These are phyloP conservation scores for Phytophthora boehmeriae DNA, from an alignment of 352 stramenopile species.

Conservation along the genomic window DNA sequence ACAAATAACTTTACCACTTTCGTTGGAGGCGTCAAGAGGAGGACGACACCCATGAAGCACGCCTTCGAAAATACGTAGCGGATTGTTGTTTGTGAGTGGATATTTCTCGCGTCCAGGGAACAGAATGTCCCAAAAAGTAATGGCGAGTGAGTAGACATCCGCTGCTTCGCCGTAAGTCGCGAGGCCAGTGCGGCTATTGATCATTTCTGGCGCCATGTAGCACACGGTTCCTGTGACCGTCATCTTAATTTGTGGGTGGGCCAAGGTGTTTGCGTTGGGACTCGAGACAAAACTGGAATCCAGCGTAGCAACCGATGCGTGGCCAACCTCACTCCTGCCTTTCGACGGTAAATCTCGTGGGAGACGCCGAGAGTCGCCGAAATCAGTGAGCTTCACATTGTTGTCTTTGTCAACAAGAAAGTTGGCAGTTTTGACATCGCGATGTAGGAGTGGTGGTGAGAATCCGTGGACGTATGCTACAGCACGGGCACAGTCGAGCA, in stretches of 20 bases:
- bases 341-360: neutral
- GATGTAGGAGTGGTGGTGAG: neutral
- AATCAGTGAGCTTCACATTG: neutral
- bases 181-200: neutral
- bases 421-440: neutral
- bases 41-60: neutral
- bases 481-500: neutral
- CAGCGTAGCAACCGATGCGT: neutral
- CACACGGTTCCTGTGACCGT: neutral
- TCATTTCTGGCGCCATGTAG: conserved; percentile 3
- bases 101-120: neutral
- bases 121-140: neutral
- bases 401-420: neutral
- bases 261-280: neutral
- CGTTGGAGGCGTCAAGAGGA: neutral
- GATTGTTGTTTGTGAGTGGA: neutral
- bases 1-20: neutral
- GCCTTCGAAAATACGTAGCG: neutral
- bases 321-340: neutral
- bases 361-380: neutral
- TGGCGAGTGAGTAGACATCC: neutral
- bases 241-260: neutral
- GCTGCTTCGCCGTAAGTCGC: conserved; percentile 1
- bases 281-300: neutral
- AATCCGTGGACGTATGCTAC: neutral